Evolutionary conservation across 2,329 filamentous ascomycete species (phyloP), one percentile per base, ranked within the genome.

Genomic region (Sphaerulina populicola): DNA sequence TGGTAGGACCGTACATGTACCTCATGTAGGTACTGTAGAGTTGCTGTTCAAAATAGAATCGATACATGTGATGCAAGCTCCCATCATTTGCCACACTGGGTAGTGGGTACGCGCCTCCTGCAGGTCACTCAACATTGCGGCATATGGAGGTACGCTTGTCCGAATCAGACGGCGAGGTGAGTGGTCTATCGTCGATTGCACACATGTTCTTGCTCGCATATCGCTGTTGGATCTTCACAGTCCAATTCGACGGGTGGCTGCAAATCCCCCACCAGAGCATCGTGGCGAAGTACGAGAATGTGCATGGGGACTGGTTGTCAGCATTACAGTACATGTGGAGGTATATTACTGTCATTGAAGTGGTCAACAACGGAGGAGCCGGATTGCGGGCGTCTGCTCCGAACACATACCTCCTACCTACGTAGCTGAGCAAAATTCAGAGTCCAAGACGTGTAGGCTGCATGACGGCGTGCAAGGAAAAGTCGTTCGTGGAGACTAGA

Each of bases 21-120:
- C n/a, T n/a, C n/a, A n/a, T n/a, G n/a, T n/a, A 18, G 18, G 31
- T 35, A 8, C 4, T 4, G 36, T 18, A 41, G 39, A 8, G 12
- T 41, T 10, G 4, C 39, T 9, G 9, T 50, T 44, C 37, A 50
- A 44, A 50, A 50, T 50, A 50, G 41, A 11, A 48, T 35, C 50
- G 38, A 48, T 48, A 41, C 44, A 38, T 30, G 41, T 36, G 30
- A 27, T 27, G 23, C 5, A 6, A 27, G 6, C 23, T 31, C 37
- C 42, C n/a, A 33, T 49, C n/a, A 33, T 49, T 49, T 49, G 51
- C 45, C 51, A 49, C 51, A 18, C 27, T 45, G 45, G 51, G 45
- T 45, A 18, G 15, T 45, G 45, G 51, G 42, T 45, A 49, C 15
- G 49, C 50, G 38, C 21, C 18, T 15, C 31, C 21, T 44, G 47